Evolutionary conservation across 2,329 filamentous ascomycete genomes (phyloP), one percentile per base, ranked within the genome.

Genomic region (Penicillium sp.): DNA sequence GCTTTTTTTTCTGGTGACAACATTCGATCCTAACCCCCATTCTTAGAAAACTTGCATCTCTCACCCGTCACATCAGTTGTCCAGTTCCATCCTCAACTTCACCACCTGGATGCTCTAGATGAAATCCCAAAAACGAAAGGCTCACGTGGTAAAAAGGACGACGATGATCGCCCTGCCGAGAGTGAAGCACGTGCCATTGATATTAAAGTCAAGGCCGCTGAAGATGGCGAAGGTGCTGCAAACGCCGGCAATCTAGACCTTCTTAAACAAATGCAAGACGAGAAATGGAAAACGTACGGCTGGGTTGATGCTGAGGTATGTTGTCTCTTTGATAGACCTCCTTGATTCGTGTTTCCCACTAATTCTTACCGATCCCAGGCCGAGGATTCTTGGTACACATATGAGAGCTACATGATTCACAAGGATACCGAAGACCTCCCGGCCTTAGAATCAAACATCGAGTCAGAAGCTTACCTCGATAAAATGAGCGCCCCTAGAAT

Each of bases 51-150:
- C 70, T 80, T 97, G 10, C 91, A 97, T 76, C 85, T 97, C 40
- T 95, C 91, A 0, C 90, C 89, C 25, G 85, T 95, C 46, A 86
- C 88, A 41, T 89, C 90, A 2, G 85, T 96, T 45, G 89, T 96
- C 42, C 91, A 96, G 71, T 86, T 99, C 70, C 89, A 93, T 4
- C 92, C 94, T 0, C 91, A 97, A 70, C 89, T 96, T 60, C 91
- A 96, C 76, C 92, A 97, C 77, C 82, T 97, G 65, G 94, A 97
- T 76, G 93, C 94, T 4, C 77, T 86, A 46, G 82, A 88, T 47
- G 91, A 97, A 68, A 83, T 90, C 8, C 69, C 72, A 5, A 75
- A 73, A 51, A 69, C 64, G 6, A 68, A 72, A 51, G 66, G 73
- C 54, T 64, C 58, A 31, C 68, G 73, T 61, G 60, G 64, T 61